Conservation (phyloP, 2,329 filamentous ascomycete genomes). For the Botrytis paeoniae region DNA sequence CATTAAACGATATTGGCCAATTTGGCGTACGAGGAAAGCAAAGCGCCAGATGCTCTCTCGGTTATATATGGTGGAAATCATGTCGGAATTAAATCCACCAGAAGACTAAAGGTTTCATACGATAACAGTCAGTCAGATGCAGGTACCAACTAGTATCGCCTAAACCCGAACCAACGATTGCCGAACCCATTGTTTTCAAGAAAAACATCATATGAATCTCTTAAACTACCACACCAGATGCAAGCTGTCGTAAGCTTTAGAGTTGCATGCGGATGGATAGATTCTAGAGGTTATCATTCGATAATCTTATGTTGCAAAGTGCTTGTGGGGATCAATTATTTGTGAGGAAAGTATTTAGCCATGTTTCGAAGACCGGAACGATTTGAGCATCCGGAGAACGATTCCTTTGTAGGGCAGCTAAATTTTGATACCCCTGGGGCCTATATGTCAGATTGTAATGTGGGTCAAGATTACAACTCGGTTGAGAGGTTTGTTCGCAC, state of each 20-base stretch:
- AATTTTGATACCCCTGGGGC: neutral
- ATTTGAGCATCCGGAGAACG: neutral
- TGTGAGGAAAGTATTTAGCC: neutral
- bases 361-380: neutral
- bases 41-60: neutral
- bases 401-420: neutral
- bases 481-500: neutral
- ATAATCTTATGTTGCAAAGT: neutral
- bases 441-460: neutral
- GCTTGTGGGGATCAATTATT: neutral
- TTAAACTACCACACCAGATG: neutral
- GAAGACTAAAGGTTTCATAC: neutral
- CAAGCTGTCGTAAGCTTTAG: neutral
- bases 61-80: neutral
- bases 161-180: neutral
- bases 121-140: neutral
- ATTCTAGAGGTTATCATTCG: neutral
- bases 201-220: neutral
- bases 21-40: neutral
- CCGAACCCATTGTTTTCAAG: neutral
- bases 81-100: neutral
- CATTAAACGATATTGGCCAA: neutral
- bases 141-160: neutral
- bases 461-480: neutral
- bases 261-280: neutral